Evolutionary conservation across 805 yeast species (phyloP).

Genomic region (Saccharomycopsis selenospora): DNA sequence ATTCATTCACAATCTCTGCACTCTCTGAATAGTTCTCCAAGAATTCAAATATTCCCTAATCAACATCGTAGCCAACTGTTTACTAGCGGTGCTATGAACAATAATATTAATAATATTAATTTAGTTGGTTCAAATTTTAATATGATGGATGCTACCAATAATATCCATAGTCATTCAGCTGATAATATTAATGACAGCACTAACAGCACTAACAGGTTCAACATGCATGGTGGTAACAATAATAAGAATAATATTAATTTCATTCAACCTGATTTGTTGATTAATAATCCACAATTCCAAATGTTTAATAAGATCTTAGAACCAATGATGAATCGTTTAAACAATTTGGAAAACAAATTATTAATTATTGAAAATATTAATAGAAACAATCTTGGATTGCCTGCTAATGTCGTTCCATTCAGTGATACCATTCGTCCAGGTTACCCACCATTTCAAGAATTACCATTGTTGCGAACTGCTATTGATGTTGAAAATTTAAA

Average conservation of each 20-base stretch:
- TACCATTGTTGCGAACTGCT: slow-evolving; percentile 17
- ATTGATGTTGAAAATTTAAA: slow-evolving; percentile 17
- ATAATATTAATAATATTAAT: too few relatives aligned
- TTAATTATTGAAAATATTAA: slow-evolving; percentile 19
- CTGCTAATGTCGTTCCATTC: slow-evolving; percentile 20
- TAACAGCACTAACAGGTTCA: too few relatives aligned
- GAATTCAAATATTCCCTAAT: background rate
- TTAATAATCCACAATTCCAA: slow-evolving; percentile 6
- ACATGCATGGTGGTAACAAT: too few relatives aligned
- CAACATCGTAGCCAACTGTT: slow-evolving; percentile 1
- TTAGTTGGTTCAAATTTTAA: too few relatives aligned
- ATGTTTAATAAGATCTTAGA: slow-evolving; percentile 7
- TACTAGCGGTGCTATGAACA: background rate
- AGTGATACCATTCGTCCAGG: slow-evolving; percentile 16
- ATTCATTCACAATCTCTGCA: slow-evolving; percentile 2
- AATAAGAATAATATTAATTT: too few relatives aligned
- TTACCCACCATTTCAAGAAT: slow-evolving; percentile 11
- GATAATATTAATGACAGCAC: too few relatives aligned
- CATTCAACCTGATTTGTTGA: too few relatives aligned
- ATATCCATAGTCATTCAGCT: too few relatives aligned
- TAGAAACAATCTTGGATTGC: slow-evolving; percentile 17
- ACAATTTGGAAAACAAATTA: slow-evolving; percentile 15
- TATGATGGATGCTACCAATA: too few relatives aligned
- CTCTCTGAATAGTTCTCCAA: background rate
- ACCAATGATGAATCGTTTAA: slow-evolving; percentile 11